These are phyloP conservation scores for Trichomonas gallinae DNA, from an alignment of 208 protist genomes.

Conservation along the genomic window DNA sequence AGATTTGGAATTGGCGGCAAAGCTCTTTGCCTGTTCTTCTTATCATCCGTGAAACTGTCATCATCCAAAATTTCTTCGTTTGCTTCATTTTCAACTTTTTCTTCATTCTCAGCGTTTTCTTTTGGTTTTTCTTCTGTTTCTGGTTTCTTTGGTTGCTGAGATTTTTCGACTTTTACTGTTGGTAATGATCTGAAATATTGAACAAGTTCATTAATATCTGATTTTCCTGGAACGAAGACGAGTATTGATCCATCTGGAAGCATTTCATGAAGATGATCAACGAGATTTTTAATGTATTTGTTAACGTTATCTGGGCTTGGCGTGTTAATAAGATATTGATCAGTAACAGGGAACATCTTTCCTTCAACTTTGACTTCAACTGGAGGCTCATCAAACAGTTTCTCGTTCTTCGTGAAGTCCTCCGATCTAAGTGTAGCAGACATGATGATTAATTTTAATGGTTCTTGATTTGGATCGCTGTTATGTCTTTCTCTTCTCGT, in stretches of 20 bases:
- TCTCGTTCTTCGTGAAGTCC: constrained; percentile 73
- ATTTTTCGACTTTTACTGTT: neutral
- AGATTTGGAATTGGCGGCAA: constrained; percentile 22
- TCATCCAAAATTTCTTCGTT: constrained; percentile 10
- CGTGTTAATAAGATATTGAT: constrained; percentile 80
- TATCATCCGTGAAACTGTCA: neutral
- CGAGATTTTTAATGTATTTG: constrained; percentile 48
- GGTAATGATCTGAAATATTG: constrained; percentile 47
- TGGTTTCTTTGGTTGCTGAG: neutral
- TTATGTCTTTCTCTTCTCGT: constrained; percentile 42
- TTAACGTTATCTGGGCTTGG: constrained; percentile 69
- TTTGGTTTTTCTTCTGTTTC: neutral
- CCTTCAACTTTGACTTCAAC: constrained; percentile 61
- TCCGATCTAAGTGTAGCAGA: constrained; percentile 63
- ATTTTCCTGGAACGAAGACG: constrained; percentile 84
- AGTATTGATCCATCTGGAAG: constrained; percentile 88
- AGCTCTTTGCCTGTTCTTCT: neutral
- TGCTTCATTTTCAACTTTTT: neutral
- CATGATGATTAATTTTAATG: constrained; percentile 68
- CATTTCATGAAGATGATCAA: constrained; percentile 77
- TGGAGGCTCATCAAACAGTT: constrained; percentile 74
- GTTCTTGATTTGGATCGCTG: neutral
- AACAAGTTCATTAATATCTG: constrained; percentile 75
- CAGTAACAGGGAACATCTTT: constrained; percentile 82
- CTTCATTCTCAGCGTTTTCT: neutral